These are phyloP conservation scores for Ceratocystis harringtonii DNA, from an alignment of 2,329 filamentous ascomycete species.

Conservation along the genomic window DNA sequence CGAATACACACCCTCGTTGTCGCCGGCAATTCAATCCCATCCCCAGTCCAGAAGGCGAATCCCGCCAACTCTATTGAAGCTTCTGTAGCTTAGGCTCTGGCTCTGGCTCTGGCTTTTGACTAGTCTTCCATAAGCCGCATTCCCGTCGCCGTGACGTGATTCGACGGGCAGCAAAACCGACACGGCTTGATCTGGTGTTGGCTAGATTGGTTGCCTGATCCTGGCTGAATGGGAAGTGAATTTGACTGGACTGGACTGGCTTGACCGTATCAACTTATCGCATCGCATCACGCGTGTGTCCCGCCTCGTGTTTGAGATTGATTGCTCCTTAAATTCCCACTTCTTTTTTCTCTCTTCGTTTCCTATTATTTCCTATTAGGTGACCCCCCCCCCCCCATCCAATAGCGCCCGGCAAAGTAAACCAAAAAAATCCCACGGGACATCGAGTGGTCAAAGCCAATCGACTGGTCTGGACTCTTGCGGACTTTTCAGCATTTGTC, in stretches of 20 bases:
- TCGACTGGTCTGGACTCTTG: background rate
- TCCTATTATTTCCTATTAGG: slow-evolving; percentile 19
- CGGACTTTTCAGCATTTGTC: background rate
- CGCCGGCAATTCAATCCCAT: too few species aligned
- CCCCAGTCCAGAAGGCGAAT: too few species aligned
- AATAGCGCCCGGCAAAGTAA: background rate
- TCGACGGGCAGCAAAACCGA: background rate
- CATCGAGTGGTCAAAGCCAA: background rate
- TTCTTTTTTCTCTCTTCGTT: slow-evolving; percentile 19
- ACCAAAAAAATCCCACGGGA: slow-evolving; percentile 3
- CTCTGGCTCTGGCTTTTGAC: too few species aligned
- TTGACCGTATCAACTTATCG: background rate
- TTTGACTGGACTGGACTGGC: too few species aligned
- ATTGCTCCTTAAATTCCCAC: background rate
- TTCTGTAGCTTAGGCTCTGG: too few species aligned
- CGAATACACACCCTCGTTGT: too few species aligned
- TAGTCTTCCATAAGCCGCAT: background rate
- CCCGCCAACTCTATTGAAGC: too few species aligned
- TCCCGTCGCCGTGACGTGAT: background rate
- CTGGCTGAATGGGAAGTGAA: too few species aligned
- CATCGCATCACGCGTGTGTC: background rate
- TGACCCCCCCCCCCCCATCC: slow-evolving; percentile 1
- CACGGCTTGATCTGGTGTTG: background rate
- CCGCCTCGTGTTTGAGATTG: background rate
- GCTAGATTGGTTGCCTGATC: background rate